phyloP scores from a whole-genome alignment of 2,329 filamentous ascomycete species.

The Shiraia sp. region DNA sequence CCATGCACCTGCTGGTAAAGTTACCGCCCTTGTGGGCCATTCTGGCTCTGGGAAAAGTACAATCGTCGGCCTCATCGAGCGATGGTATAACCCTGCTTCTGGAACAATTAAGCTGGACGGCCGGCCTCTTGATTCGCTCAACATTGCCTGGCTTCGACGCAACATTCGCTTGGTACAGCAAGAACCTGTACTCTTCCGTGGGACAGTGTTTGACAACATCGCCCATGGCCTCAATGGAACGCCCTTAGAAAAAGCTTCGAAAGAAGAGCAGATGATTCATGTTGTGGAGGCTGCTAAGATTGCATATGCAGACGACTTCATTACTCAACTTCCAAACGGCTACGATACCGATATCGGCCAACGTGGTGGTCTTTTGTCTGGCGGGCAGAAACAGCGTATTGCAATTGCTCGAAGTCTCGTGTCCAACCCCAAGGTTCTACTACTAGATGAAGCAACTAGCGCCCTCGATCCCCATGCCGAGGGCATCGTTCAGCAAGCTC shows the following conservation, averaged over 20 bases:
- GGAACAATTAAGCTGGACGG: conserved; percentile 9
- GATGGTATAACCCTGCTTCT: conserved; percentile 35
- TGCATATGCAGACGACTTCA: conserved; percentile 95
- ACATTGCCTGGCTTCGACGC: conserved; percentile 23
- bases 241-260: conserved; percentile 65
- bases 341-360: conserved; percentile 94
- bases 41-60: conserved; percentile 51
- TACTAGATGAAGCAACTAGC: conserved; percentile 93
- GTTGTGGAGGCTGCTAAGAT: conserved; percentile 81
- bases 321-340: conserved; percentile 76
- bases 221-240: conserved; percentile 85
- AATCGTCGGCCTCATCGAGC: conserved; percentile 45
- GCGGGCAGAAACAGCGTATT: conserved; percentile 95
- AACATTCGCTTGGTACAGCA: conserved; percentile 14
- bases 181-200: conserved; percentile 83
- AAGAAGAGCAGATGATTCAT: conserved; percentile 70
- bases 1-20: conserved; percentile 38
- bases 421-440: conserved; percentile 83
- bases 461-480: conserved; percentile 93
- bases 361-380: conserved; percentile 85
- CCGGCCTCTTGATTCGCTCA: conserved; percentile 17
- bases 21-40: conserved; percentile 48
- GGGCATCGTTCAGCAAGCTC: conserved; percentile 86
- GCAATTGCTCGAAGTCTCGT: conserved; percentile 90
- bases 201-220: conserved; percentile 87